phyloP scores from a whole-genome alignment of 2,329 filamentous ascomycete species.

The Aspergillus fumigatiaffinis region DNA sequence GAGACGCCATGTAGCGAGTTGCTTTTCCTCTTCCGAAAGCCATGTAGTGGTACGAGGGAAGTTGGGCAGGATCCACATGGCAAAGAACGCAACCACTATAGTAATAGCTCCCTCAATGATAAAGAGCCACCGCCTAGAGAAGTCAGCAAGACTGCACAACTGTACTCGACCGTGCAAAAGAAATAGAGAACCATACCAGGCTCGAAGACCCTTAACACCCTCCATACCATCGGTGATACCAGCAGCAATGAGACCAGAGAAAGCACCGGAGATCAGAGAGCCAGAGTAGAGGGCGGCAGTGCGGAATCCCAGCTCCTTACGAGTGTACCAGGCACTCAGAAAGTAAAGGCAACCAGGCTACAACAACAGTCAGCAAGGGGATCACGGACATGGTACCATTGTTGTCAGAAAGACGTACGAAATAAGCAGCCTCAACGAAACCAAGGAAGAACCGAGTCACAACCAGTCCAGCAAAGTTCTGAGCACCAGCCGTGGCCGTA shows the following conservation, averaged over 20 bases:
- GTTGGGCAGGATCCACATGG: slow-evolving; percentile 62
- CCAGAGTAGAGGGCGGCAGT: slow-evolving; percentile 55
- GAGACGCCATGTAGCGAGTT: slow-evolving; percentile 58
- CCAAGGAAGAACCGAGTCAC: slow-evolving; percentile 46
- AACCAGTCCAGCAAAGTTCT: slow-evolving; percentile 48
- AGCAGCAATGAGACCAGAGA: slow-evolving; percentile 62
- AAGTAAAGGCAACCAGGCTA: slow-evolving; percentile 44
- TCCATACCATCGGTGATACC: slow-evolving; percentile 66
- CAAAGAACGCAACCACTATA: slow-evolving; percentile 54
- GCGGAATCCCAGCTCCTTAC: slow-evolving; percentile 54
- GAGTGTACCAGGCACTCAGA: slow-evolving; percentile 62
- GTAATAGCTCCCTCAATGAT: slow-evolving; percentile 68
- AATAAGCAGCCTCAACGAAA: slow-evolving; percentile 30
- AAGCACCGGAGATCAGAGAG: slow-evolving; percentile 66
- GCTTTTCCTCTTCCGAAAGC: slow-evolving; percentile 56
- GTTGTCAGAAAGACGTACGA: slow-evolving; percentile 39
- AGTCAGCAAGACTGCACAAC: neutral
- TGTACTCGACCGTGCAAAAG: slow-evolving; percentile 2
- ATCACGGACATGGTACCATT: neutral
- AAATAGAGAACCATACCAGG: slow-evolving; percentile 46
- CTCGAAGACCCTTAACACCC: slow-evolving; percentile 49
- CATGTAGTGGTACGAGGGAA: slow-evolving; percentile 61
- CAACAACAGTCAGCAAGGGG: slow-evolving; percentile 49
- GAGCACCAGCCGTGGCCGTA: slow-evolving; percentile 38
- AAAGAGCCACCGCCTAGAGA: slow-evolving; percentile 55